Evolutionary conservation across 176 grass and related monocot genomes (phyloP), one percentile per base, ranked within the genome.

Genomic region (Olyra latifolia): DNA sequence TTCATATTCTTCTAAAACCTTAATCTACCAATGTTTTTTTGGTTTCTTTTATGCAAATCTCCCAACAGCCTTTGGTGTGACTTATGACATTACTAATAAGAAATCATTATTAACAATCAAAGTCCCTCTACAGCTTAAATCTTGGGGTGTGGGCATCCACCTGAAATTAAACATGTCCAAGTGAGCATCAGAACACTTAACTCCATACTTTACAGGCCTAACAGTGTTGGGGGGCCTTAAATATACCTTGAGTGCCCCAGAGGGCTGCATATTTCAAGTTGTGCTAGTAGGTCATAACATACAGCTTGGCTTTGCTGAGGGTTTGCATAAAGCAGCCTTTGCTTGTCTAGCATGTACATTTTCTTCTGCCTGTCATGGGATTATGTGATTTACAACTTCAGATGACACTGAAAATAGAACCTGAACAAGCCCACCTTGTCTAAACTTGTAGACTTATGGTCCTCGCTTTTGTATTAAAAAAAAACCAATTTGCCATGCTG

Each of bases 381-480:
- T 12, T 68, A 24, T 40, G 11, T 84, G 10, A 12, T 74, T 80
- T 41, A 69, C 24, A 84, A 80, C 12, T 50, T 72, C 17, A 69
- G 61, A 58, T 41, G 38, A 27, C n/a, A 75, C 23, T 68, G 32
- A 49, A n/a, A 9, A 38, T 45, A 14, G 7, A 23, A 6, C 1
- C 22, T 69, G 47, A 62, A 66, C 22, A 79, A 67, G 28, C 75
- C 54, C 2, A 41, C 32, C 62, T 75, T 32, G 53, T 54, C 52
- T 35, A 75, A 70, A 63, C 32, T 35, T 35, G 46, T 72, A 66
- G 30, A 10, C 38, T 6, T 64, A 5, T 53, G 29, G 30, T 63
- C 41, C 45, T 70, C 13, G 39, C 46, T 80, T 81, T 84, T 53
- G 69, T 75, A 70, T 69, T 62, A 75, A 67, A 83, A 80, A 80